Percentiles rank a stretch among this genome's conserved stretches.
phyloP scores from a whole-genome alignment of 2,329 filamentous ascomycete species.

The Dothideomycetidae sp. region DNA sequence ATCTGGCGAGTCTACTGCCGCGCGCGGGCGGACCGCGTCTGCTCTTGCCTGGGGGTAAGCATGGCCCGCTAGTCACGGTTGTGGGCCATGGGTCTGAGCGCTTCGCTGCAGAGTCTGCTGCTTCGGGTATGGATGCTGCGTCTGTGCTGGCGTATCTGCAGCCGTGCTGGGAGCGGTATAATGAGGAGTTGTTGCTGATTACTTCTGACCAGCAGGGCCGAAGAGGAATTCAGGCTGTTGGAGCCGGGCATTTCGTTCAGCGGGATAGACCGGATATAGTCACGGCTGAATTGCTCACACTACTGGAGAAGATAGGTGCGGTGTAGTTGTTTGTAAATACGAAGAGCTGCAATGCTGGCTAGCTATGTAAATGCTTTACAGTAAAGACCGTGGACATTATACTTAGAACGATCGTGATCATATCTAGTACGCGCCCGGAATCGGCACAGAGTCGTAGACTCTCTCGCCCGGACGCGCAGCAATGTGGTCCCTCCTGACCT shows the following conservation, averaged over 20 bases:
- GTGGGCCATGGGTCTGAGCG: constrained; percentile 40
- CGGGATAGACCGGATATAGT: constrained; percentile 38
- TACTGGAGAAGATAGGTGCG: neutral
- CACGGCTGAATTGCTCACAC: constrained; percentile 12
- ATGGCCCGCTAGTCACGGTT: constrained; percentile 33
- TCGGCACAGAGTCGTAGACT: constrained; percentile 73
- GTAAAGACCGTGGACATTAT: too few species aligned
- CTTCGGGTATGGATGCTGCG: constrained; percentile 6
- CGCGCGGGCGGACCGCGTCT: constrained; percentile 29
- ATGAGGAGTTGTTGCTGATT: constrained; percentile 35
- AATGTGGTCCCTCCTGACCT: constrained; percentile 48
- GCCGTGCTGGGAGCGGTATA: constrained; percentile 40
- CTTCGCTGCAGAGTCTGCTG: constrained; percentile 28
- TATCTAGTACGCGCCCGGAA: constrained; percentile 81
- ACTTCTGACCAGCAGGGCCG: constrained; percentile 25
- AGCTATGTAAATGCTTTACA: too few species aligned
- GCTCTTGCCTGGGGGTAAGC: constrained; percentile 21
- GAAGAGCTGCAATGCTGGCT: too few species aligned
- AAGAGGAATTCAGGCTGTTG: constrained; percentile 33
- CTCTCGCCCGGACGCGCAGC: constrained; percentile 64
- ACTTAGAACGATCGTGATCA: too few species aligned
- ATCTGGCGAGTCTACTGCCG: constrained; percentile 32
- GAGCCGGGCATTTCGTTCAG: constrained; percentile 43
- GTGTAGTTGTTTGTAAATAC: neutral
- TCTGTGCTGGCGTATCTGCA: constrained; percentile 39